Conservation (phyloP, 768 basidiomycete species). For the Artomyces pyxidatus region DNA sequence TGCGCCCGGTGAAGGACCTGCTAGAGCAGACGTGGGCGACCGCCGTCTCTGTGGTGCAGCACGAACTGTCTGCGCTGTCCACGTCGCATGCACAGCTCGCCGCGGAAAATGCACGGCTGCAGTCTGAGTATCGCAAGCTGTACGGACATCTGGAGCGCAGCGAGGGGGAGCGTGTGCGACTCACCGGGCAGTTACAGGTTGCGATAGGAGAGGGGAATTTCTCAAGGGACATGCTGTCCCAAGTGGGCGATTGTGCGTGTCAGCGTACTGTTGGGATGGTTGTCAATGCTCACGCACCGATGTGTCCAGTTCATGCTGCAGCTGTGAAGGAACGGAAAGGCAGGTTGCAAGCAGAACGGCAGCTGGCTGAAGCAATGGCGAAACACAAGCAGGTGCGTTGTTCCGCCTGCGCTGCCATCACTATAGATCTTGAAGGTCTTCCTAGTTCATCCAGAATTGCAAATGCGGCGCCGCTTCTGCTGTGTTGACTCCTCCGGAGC, state of each 20-base stretch:
- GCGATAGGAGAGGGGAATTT: neutral
- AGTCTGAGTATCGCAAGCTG: neutral
- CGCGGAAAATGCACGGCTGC: neutral
- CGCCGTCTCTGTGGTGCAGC: neutral
- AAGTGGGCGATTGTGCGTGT: neutral
- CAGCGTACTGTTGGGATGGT: neutral
- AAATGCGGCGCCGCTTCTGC: neutral
- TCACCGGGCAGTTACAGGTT: neutral
- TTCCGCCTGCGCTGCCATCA: neutral
- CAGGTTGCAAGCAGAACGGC: neutral
- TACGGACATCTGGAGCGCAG: neutral
- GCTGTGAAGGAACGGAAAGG: neutral
- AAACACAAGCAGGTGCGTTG: neutral
- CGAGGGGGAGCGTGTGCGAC: neutral
- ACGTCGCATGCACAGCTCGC: neutral
- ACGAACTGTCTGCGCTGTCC: neutral
- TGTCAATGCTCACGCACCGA: neutral
- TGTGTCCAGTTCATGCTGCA: neutral
- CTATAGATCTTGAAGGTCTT: neutral
- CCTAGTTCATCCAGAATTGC: neutral
- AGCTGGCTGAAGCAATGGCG: neutral
- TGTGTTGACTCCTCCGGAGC: neutral
- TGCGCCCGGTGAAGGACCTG: neutral
- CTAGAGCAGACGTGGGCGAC: neutral
- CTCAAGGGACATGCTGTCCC: neutral